phyloP scores from a whole-genome alignment of 805 yeast genomes.

The Ogataea ganodermae region DNA sequence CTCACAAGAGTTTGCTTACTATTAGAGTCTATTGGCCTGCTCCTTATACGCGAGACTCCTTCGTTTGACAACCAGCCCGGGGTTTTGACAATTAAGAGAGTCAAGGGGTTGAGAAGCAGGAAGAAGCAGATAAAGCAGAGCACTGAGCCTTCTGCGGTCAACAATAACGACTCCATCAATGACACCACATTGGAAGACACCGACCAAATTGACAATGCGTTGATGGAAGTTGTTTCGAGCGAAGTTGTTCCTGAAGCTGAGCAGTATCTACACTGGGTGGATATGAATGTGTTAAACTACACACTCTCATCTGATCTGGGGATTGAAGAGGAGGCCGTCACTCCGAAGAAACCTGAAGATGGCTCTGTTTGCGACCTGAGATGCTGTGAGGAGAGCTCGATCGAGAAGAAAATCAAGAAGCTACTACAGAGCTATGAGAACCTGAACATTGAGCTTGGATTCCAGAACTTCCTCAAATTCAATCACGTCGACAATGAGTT shows the following conservation, averaged over 20 bases:
- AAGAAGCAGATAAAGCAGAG: slow-evolving; percentile 32
- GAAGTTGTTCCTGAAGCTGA: slow-evolving; percentile 40
- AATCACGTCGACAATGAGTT: slow-evolving; percentile 29
- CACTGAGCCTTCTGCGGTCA: slow-evolving; percentile 13
- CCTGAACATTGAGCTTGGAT: slow-evolving; percentile 35
- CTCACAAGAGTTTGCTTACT: slow-evolving; percentile 55
- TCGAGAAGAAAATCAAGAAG: slow-evolving; percentile 25
- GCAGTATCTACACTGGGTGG: slow-evolving; percentile 50
- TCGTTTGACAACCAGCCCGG: slow-evolving; percentile 33
- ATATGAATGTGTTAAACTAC: slow-evolving; percentile 34
- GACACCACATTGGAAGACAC: slow-evolving; percentile 30
- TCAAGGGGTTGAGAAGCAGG: slow-evolving; percentile 69
- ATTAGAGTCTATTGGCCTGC: slow-evolving; percentile 75
- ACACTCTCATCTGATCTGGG: slow-evolving; percentile 29
- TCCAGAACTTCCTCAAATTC: slow-evolving; percentile 32
- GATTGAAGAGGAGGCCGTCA: slow-evolving; percentile 23
- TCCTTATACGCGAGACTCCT: slow-evolving; percentile 49
- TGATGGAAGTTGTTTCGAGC: slow-evolving; percentile 40
- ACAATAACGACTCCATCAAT: slow-evolving; percentile 28
- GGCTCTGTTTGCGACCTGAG: slow-evolving; percentile 15
- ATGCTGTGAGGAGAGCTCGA: slow-evolving; percentile 24
- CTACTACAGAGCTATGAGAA: slow-evolving; percentile 20
- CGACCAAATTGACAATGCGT: slow-evolving; percentile 37
- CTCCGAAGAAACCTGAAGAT: slow-evolving; percentile 9
- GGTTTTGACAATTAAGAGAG: slow-evolving; percentile 62